phyloP scores from a whole-genome alignment of 208 protist species.

The Leishmania turanica region DNA sequence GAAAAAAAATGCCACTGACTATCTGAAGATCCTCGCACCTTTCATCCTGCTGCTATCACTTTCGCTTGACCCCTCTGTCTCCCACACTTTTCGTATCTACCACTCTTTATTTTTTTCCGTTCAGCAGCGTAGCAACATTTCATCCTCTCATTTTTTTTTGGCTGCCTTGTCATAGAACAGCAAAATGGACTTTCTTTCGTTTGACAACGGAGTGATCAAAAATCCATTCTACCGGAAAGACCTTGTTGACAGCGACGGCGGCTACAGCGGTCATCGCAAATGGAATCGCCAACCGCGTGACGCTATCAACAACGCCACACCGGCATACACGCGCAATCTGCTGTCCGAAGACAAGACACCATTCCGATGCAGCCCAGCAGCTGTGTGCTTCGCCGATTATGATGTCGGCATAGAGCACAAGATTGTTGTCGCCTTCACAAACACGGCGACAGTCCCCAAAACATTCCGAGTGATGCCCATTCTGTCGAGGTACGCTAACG shows the following conservation, averaged over 20 bases:
- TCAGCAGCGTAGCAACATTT: background rate
- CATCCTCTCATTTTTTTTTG: background rate
- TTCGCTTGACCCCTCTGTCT: background rate
- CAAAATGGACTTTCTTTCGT: slow-evolving; percentile 63
- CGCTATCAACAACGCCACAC: slow-evolving; percentile 2
- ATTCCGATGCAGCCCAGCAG: slow-evolving; percentile 48
- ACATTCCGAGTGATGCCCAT: slow-evolving; percentile 84
- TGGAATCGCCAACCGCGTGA: slow-evolving; percentile 21
- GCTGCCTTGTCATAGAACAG: background rate
- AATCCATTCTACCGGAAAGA: slow-evolving; percentile 58
- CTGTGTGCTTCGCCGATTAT: slow-evolving; percentile 81
- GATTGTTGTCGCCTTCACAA: slow-evolving; percentile 69
- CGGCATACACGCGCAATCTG: slow-evolving; percentile 22
- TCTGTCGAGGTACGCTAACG: slow-evolving; percentile 55
- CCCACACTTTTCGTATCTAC: background rate
- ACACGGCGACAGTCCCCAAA: slow-evolving; percentile 68
- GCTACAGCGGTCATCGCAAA: slow-evolving; percentile 2
- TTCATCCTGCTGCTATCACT: background rate
- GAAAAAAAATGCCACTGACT: background rate
- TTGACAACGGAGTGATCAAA: slow-evolving; percentile 64
- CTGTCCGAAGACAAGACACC: slow-evolving; percentile 16
- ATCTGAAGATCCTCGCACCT: background rate
- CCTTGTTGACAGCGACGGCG: background rate
- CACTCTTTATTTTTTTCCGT: background rate
- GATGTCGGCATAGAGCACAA: slow-evolving; percentile 71